Evolutionary conservation across 306 rosid genomes (phyloP).

Genomic region (Begonia loranthoides): DNA sequence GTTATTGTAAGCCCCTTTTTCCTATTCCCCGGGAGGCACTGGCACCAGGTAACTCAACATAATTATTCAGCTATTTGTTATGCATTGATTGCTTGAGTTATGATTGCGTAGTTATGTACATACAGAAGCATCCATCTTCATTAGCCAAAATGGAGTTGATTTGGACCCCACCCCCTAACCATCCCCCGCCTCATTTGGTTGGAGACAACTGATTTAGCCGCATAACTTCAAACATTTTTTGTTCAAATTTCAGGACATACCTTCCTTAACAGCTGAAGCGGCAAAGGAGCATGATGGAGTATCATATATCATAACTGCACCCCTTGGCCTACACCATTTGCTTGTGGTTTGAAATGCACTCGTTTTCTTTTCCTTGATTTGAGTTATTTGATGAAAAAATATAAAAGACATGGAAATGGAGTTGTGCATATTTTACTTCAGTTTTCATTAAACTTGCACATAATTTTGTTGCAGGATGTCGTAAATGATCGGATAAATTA

Average conservation of each 20-base stretch:
- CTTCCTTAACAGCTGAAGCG: constrained; percentile 79
- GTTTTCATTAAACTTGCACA: background rate
- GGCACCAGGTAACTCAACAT: constrained; percentile 52
- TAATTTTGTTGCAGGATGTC: constrained; percentile 51
- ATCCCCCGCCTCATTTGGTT: too few species aligned
- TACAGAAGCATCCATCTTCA: too few species aligned
- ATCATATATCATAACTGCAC: constrained; percentile 62
- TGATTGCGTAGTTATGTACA: too few species aligned
- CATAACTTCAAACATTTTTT: background rate
- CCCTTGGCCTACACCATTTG: constrained; percentile 70
- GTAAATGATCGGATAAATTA: constrained; percentile 64
- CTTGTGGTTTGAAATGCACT: constrained; percentile 52
- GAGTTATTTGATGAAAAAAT: too few species aligned
- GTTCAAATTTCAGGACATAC: constrained; percentile 52
- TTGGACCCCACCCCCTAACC: too few species aligned
- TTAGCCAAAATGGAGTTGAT: too few species aligned
- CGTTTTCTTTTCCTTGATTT: background rate
- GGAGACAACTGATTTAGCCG: background rate
- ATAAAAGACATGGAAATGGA: too few species aligned
- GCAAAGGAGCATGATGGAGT: constrained; percentile 70
- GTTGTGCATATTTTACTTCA: too few species aligned
- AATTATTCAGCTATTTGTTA: constrained; percentile 1
- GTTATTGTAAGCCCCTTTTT: constrained; percentile 74
- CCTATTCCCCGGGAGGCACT: constrained; percentile 83
- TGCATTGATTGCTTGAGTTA: too few species aligned